A percentile compares a stretch with the other conserved stretches of the same genome.
These are phyloP conservation scores for Umbilicaria muhlenbergii DNA, from an alignment of 495 filamentous ascomycete species.

Conservation along the genomic window DNA sequence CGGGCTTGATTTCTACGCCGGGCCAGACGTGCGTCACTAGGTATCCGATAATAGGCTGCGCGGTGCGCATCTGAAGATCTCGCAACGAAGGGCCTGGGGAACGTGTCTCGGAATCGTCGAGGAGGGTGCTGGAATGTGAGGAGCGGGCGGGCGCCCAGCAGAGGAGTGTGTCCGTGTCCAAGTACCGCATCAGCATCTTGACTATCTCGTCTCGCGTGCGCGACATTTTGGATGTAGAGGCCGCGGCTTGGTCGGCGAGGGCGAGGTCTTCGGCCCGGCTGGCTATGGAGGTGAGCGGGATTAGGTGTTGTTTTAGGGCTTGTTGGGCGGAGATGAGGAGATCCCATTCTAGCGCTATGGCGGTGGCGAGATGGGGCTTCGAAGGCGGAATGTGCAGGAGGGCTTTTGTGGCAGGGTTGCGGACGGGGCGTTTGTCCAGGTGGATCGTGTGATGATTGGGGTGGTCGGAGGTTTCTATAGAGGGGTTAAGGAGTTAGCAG, in stretches of 20 bases:
- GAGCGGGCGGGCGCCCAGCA: conserved; percentile 67
- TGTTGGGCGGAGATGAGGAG: conserved; percentile 62
- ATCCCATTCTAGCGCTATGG: conserved; percentile 88
- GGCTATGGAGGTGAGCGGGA: conserved; percentile 76
- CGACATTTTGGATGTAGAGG: not conserved
- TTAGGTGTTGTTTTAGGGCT: conserved; percentile 61
- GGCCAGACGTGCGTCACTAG: conserved; percentile 71
- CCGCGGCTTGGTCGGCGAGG: conserved; percentile 33
- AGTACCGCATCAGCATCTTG: conserved; percentile 58
- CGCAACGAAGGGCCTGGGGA: conserved; percentile 35
- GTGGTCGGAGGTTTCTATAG: not conserved
- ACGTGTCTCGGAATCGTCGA: conserved; percentile 20
- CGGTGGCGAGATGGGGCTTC: conserved; percentile 72
- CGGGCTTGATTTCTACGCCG: conserved; percentile 57
- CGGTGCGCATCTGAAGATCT: conserved; percentile 51
- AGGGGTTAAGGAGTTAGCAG: not conserved
- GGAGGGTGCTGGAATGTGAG: conserved; percentile 10
- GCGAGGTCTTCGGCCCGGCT: conserved; percentile 68
- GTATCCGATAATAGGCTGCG: conserved; percentile 50
- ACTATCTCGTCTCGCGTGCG: conserved; percentile 42
- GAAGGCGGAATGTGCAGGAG: conserved; percentile 53
- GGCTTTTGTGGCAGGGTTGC: conserved; percentile 52
- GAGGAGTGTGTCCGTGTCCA: conserved; percentile 85
- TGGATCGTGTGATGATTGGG: conserved; percentile 41
- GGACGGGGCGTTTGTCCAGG: conserved; percentile 68